Evolutionary conservation across 148 eudicot species (phyloP), one percentile per base, ranked within the genome.

Genomic region (Cornus kousa): DNA sequence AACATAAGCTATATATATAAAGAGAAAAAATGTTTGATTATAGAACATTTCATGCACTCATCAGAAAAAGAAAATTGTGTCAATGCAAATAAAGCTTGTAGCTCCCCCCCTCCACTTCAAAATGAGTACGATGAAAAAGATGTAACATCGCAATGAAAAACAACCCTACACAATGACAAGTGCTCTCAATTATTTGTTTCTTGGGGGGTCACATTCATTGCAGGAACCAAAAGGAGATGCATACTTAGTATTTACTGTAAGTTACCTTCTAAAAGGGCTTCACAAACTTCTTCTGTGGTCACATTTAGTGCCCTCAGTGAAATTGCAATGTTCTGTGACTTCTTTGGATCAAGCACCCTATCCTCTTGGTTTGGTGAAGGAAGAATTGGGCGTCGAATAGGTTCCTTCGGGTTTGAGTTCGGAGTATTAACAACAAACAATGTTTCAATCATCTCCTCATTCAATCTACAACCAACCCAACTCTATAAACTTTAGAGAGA

Each of bases 371-470:
- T 83, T 17, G 90, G 83, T 5, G 83, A 83, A 20, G 88, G 88
- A 78, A 85, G 85, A 79, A 87, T 78, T 9, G 78, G 79, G 19
- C 90, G 87, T 71, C 85, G 81, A 33, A 82, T 62, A 48, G 83
- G 71, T 69, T 92, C 98, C 62, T 90, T 92, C 23, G 81, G 82
- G 81, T 70, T 89, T 33, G 88, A 67, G 76, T 73, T 88, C 3
- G 97, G 89, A 22, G 84, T 72, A 59, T 94, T 96, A 32, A 89
- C 97, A 80, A 93, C 82, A 67, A 96, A 96, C 77, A 96, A 81
- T 53, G 99, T 87, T 83, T 96, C 99, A 19, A 96, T 94, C 99
- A 96, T 96, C 78, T 96, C 97, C 87, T 96, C 99, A 71, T 96
- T 83, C 88, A 96, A 88, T 83, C 99, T 96, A 88, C 87, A 85